Evolutionary conservation across 2,329 filamentous ascomycete genomes (phyloP).

Genomic region (Purpureocillium takamizusanense): DNA sequence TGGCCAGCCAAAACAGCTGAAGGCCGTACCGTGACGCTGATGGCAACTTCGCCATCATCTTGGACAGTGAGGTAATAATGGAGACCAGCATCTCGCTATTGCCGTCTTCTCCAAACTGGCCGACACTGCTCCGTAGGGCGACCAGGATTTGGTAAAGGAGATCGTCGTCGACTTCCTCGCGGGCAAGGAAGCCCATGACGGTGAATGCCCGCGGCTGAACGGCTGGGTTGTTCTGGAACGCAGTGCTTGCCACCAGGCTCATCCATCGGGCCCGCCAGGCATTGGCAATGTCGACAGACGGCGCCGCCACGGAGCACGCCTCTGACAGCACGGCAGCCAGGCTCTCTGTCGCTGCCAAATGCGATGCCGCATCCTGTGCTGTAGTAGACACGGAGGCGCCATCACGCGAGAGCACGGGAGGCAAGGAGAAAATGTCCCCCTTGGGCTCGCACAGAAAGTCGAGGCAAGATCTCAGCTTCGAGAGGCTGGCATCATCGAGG

Average conservation of each 20-base stretch:
- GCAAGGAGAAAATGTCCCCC: slow-evolving; percentile 46
- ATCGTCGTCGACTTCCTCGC: slow-evolving; percentile 65
- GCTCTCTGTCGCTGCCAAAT: slow-evolving; percentile 49
- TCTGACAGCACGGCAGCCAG: slow-evolving; percentile 55
- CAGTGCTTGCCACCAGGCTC: slow-evolving; percentile 63
- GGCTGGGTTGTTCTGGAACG: slow-evolving; percentile 64
- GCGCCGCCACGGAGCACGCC: slow-evolving; percentile 53
- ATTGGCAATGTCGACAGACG: slow-evolving; percentile 56
- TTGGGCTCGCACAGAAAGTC: slow-evolving; percentile 51
- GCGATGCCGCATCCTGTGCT: slow-evolving; percentile 40
- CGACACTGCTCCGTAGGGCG: slow-evolving; percentile 54
- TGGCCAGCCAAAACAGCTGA: slow-evolving; percentile 62
- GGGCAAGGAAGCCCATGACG: slow-evolving; percentile 61
- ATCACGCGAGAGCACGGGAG: slow-evolving; percentile 37
- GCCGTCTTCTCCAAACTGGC: slow-evolving; percentile 54
- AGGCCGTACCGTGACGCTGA: slow-evolving; percentile 58
- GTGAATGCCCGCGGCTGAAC: slow-evolving; percentile 62
- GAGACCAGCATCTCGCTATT: slow-evolving; percentile 61
- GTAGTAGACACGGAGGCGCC: slow-evolving; percentile 43
- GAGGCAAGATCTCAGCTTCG: slow-evolving; percentile 46
- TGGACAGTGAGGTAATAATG: slow-evolving; percentile 57
- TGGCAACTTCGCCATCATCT: slow-evolving; percentile 62
- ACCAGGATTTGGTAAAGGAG: slow-evolving; percentile 63
- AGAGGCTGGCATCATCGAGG: slow-evolving; percentile 49
- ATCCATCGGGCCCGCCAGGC: slow-evolving; percentile 65